Base-by-base conservation (phyloP, 331 rosid genomes). In the Malus hybrid region DNA sequence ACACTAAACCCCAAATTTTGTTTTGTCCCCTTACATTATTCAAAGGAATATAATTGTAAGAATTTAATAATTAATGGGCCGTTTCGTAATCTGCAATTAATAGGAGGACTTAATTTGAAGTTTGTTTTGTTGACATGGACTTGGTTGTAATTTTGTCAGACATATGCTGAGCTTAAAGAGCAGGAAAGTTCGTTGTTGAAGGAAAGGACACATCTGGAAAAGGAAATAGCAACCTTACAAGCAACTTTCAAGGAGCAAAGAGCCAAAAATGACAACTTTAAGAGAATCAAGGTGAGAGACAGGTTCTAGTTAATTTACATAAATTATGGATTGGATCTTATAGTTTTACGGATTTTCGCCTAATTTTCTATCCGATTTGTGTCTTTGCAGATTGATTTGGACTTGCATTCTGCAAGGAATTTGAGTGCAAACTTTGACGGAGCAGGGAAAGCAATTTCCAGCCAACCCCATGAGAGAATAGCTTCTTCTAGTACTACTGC, bases 141-240 rank as follows among this genome's bases (percentile, higher is more conserved):
- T 29, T 46, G 50, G 46, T 71, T 71, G 55, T 34, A 74, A 56
- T 78, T 69, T 48, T 80, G 3, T 39, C 76, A 93, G 98, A 87
- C 97, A 7, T 83, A 82, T 69, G 87, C 89, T 48, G 93, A 93
- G 82, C 90, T 91, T 4, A 88, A 87, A 76, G 89, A 87, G 74
- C 93, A 87, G 87, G 98, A 90, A 77, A 71, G 66, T 77, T 78
- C 93, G 33, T 84, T 93, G 78, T 82, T 88, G 78, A 82, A 86
- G 75, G 94, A 89, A 87, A 91, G 85, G 68, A 68, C 68, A 46
- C 55, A 67, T 69, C 72, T 91, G 79, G 72, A 69, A 78, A 86
- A 84, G 91, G 98, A 91, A 55, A 26, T 52, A 44, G 91, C 84
- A 22, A 79, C 87, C 61, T 36, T 80, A 71, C 81, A 85, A 75